Conservation (phyloP, 495 filamentous ascomycete species). For the Neurospora hispaniola region DNA sequence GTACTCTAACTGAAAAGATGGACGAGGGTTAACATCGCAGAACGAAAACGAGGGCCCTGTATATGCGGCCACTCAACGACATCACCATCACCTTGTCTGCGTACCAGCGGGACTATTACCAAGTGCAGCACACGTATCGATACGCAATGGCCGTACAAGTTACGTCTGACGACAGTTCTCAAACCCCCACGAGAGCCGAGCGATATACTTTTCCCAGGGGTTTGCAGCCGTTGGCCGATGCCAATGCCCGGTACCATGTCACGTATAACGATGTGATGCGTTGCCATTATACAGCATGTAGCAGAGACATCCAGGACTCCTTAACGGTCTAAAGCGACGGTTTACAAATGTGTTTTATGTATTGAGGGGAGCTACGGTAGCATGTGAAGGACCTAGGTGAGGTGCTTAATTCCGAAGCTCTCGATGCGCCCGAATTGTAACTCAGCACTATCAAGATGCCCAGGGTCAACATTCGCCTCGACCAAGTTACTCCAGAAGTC, state of each 20-base stretch:
- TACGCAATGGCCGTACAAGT: neutral
- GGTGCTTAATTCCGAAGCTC: neutral
- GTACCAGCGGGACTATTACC: neutral
- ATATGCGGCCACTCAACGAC: neutral
- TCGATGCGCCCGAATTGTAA: neutral
- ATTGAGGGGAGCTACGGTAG: neutral
- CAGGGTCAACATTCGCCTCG: neutral
- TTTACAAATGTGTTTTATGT: neutral
- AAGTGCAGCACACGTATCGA: neutral
- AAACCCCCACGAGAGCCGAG: neutral
- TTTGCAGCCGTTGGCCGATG: neutral
- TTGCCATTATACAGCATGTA: neutral
- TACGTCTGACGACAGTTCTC: neutral
- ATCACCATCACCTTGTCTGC: neutral
- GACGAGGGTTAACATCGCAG: neutral
- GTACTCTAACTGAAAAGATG: too few relatives aligned
- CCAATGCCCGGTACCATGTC: neutral
- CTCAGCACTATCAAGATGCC: neutral
- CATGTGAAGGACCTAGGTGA: neutral
- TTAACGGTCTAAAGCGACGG: neutral
- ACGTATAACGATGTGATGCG: neutral
- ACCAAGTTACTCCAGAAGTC: neutral
- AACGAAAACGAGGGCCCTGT: neutral
- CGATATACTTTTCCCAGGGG: neutral
- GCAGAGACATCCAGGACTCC: neutral